Percentiles rank a stretch among this genome's conserved stretches.
Conservation (phyloP, 1,284 basidiomycete species). For the Vanrija humicola region DNA sequence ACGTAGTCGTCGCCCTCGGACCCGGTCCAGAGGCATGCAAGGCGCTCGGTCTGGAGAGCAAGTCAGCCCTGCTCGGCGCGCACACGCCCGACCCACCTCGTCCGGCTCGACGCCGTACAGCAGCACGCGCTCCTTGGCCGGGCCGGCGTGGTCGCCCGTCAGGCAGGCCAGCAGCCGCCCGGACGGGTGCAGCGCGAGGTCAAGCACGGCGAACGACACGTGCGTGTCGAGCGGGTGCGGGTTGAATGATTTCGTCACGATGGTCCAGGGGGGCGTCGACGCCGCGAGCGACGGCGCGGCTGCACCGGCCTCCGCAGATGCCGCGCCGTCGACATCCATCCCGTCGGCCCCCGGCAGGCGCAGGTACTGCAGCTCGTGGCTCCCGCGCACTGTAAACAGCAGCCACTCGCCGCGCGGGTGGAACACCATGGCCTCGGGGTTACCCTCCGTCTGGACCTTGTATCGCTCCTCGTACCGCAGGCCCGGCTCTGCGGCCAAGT, state of each 20-base stretch:
- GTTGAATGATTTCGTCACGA: conserved; percentile 41
- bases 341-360: conserved; percentile 10
- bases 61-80: not conserved
- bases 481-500: conserved; percentile 35
- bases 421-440: conserved; percentile 47
- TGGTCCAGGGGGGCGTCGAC: conserved; percentile 15
- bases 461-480: conserved; percentile 31
- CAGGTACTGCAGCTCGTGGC: conserved; percentile 34
- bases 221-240: conserved; percentile 45
- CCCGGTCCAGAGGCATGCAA: conserved; percentile 44
- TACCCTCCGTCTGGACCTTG: conserved; percentile 32
- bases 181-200: conserved; percentile 46
- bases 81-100: conserved; percentile 21
- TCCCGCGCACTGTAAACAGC: conserved; percentile 38
- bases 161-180: conserved; percentile 44
- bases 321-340: conserved; percentile 1
- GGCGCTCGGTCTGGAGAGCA: conserved; percentile 26
- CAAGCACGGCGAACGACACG: conserved; percentile 61
- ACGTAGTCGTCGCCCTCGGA: conserved; percentile 44
- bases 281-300: not conserved
- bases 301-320: not conserved
- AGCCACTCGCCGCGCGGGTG: conserved; percentile 29
- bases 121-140: conserved; percentile 36
- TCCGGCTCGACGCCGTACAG: conserved; percentile 37
- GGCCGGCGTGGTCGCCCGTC: conserved; percentile 47